Evolutionary conservation across 1,284 basidiomycete genomes (phyloP), one percentile per base, ranked within the genome.

Genomic region (Boletus sp.): DNA sequence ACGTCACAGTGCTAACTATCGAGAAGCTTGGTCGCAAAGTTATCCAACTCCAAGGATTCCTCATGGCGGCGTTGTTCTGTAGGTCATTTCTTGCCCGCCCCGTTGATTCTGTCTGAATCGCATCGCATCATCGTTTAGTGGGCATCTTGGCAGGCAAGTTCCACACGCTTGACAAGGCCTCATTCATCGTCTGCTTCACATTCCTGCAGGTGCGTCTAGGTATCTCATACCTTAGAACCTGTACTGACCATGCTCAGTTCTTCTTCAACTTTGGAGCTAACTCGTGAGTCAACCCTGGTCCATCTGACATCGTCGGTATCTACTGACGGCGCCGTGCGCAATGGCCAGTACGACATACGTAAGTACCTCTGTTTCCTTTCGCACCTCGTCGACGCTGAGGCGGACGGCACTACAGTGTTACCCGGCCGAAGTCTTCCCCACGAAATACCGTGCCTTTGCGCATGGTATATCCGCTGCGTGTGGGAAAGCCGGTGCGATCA

Each of bases 231-330:
- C 12, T 20, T n/a, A n/a, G 1, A 8, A 32, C 5, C 9, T 17
- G 14, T 12, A 9, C 48, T 39, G 5, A 50, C 43, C 20, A n/a
- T 27, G 5, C 41, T 5, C 62, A 84, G 72, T 84, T 85, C 72
- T 84, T 84, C 71, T 84, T 84, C 70, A 85, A 85, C 68, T 87
- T 84, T 62, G 90, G 90, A n/a, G 86, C 91, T n/a, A 94, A 94
- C 69, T 76, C 86, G 75, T 80, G 60, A 54, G 76, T 72, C 26
- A 17, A 17, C 6, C 44, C 8, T 8, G 8, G 32, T 35, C 33
- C 32, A 33, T 32, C 19, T 49, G 47, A 10, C 23, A 27, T 42
- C 12, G 6, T 30, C 13, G 9, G 27, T 39, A 42, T 50, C 25
- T 32, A 25, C 38, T 54, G 25, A 55, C 44, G 39, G 9, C 36